Base-by-base conservation (phyloP, 1,284 basidiomycete genomes). In the Heterobasidion parviporum region DNA sequence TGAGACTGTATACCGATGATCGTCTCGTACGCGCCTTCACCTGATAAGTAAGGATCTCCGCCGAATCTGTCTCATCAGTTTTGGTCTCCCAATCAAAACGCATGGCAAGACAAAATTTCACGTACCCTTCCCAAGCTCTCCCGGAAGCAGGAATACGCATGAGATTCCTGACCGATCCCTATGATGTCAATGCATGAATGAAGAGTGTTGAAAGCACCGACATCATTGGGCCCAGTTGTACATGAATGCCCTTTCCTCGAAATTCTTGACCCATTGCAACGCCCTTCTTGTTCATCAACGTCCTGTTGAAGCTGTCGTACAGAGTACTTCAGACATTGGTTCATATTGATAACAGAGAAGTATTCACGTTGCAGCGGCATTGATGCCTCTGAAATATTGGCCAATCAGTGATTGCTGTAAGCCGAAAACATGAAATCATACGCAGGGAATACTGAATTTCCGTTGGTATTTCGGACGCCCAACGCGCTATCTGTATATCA, bases 391-490 rank as follows among this genome's bases (percentile, higher is more conserved):
- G 58, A 8, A 26, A 26, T 26, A 26, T 32, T 15, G 9, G n/a
- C 18, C 34, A 38, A 2, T n/a, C 15, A 44, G 16, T 14, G 16
- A 16, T 44, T 16, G 16, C 14, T 14, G 14, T 44, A 44, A 44
- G 6, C 41, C n/a, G 18, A 38, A 20, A 16, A 8, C 20, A 15
- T 35, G 14, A 18, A 16, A 20, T 12, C 75, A 63, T 62, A 82
- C 80, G 86, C 79, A 8, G 88, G 87, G 69, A 90, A 91, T 4
- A 77, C 83, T n/a, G 83, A 83, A 8, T 80, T 77, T 16, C 71
- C 66, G 64, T 87, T 83, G 0, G 80, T 78, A 60, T 77, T 78
- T 53, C 87, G 76, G 18, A 89, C 80, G 10, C 88, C 88, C 6
- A 82, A 68, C 3, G 80, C 78, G 53, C 78, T 74, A 58, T 82